Base-by-base conservation (phyloP, 208 protist species). In the Leishmania turanica region DNA sequence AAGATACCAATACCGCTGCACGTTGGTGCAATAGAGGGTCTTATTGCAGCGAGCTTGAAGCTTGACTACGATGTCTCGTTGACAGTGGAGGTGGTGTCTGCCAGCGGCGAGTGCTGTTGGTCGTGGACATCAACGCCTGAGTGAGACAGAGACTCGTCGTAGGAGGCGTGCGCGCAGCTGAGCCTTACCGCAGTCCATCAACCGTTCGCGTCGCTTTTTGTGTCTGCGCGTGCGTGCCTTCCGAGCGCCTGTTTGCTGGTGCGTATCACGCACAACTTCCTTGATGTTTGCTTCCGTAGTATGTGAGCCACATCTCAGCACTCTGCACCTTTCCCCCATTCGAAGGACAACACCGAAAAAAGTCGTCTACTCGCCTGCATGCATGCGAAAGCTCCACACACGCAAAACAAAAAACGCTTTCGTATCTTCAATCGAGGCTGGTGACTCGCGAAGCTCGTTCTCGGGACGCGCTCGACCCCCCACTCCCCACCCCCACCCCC, bases 41-140 rank as follows among this genome's bases (percentile, higher is more conserved):
- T 91, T 56, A 68, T 84, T 11, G 78, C 54, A 8, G 80, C 89
- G 5, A 60, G 66, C n/a, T n/a, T 66, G 56, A 62, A 83, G 77
- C 73, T 88, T 17, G 76, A 69, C 76, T 79, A 27, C 47, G 49
- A 69, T 24, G 62, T 72, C 7, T 5, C 47, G 45, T 24, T 79
- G 45, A 42, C 31, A 9, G 76, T 79, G 42, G 49, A 69, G 13
- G 79, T 74, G 45, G 56, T 21, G 37, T 15, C 74, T 13, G 40
- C 49, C 2, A 49, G 34, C 15, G 56, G 74, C 2, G 74, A 45
- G 54, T 51, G 51, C 8, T 77, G 74, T 47, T 40, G 21, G 13
- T 62, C 74, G 40, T 77, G 74, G 74, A 2, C 31, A 19, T 58
- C 74, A 6, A 47, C 56, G 4, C 68, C 27, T 31, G 37, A 31